Percentiles rank a stretch among this genome's conserved stretches.
Evolutionary conservation across 129 eudicot genomes (phyloP).

Genomic region (Tagetes patula): DNA sequence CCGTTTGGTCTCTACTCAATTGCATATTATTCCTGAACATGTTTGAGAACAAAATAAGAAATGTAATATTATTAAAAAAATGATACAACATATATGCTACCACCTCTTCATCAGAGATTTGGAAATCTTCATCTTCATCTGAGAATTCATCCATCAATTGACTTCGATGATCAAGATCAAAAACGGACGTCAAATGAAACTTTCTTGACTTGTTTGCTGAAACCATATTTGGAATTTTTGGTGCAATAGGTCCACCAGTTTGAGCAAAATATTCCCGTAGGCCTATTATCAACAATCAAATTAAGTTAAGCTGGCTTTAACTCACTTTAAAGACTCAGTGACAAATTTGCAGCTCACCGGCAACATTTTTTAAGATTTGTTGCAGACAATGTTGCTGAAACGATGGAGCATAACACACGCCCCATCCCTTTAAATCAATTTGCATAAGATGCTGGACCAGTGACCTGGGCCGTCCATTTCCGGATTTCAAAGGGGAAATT

Average conservation of each 20-base stretch:
- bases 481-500: constrained; percentile 85
- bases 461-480: constrained; percentile 90
- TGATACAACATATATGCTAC: neutral
- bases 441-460: constrained; percentile 99
- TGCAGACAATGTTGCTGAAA: constrained; percentile 95
- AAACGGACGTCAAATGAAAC: constrained; percentile 46
- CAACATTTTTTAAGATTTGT: constrained; percentile 94
- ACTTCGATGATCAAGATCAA: constrained; percentile 35
- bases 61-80: constrained; percentile 2
- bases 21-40: constrained; percentile 44
- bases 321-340: neutral
- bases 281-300: constrained; percentile 46
- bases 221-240: constrained; percentile 94
- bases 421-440: constrained; percentile 97
- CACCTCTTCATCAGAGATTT: constrained; percentile 77
- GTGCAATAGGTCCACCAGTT: constrained; percentile 79
- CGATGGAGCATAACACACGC: constrained; percentile 78
- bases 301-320: neutral
- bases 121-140: constrained; percentile 92
- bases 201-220: constrained; percentile 60
- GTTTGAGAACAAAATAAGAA: constrained; percentile 18
- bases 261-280: constrained; percentile 93
- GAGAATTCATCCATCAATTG: constrained; percentile 91
- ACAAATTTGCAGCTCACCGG: constrained; percentile 57
- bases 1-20: constrained; percentile 50